Evolutionary conservation across 164 flowering plant genomes (phyloP).

Genomic region (Echeveria elegans): DNA sequence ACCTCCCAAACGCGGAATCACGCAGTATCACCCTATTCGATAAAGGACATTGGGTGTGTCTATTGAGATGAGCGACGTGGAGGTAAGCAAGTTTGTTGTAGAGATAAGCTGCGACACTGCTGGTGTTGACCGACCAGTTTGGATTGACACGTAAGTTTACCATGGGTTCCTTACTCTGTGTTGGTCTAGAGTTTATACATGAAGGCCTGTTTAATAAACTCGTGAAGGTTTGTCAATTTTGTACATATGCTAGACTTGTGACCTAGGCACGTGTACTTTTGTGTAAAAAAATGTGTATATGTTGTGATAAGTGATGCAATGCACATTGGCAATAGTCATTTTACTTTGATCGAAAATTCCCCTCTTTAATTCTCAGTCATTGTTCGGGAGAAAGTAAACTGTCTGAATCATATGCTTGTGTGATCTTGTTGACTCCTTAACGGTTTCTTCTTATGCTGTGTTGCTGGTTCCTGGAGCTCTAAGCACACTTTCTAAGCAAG

Average conservation of each 20-base stretch:
- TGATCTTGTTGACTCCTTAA: too few species aligned
- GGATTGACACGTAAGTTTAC: neutral
- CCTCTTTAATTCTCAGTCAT: too few species aligned
- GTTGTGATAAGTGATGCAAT: too few species aligned
- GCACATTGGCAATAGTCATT: too few species aligned
- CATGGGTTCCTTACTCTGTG: neutral
- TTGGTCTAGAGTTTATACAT: too few species aligned
- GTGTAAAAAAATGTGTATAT: neutral
- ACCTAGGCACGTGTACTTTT: neutral
- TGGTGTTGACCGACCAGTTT: neutral
- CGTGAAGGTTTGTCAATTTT: neutral
- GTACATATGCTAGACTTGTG: neutral
- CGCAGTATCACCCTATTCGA: slow-evolving; percentile 81
- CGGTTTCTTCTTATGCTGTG: too few species aligned
- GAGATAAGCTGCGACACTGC: neutral
- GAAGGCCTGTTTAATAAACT: neutral
- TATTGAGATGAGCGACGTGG: neutral
- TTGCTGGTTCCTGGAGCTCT: too few species aligned
- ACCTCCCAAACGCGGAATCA: slow-evolving; percentile 83
- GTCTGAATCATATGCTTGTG: too few species aligned
- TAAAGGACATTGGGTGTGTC: slow-evolving; percentile 18
- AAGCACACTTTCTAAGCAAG: too few species aligned
- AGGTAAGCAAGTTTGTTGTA: neutral
- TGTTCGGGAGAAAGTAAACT: too few species aligned
- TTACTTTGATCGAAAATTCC: too few species aligned